Conservation (phyloP, 805 yeast species). For the Lipomyces chichibuensis region DNA sequence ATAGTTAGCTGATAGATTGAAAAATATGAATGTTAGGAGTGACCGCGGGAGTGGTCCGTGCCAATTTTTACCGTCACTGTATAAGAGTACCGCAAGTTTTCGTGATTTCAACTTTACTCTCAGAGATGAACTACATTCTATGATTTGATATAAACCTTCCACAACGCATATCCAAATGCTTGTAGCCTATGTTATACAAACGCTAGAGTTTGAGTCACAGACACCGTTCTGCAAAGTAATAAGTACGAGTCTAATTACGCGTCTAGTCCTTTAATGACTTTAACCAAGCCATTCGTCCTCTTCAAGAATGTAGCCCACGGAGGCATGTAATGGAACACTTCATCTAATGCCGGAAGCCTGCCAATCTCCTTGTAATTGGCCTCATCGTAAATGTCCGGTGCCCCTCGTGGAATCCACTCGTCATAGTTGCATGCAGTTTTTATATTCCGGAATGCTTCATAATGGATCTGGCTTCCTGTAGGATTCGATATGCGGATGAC, state of each 20-base stretch:
- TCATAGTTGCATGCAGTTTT: conserved; percentile 72
- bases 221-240: not conserved
- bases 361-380: conserved; percentile 43
- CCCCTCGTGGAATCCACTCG: conserved; percentile 54
- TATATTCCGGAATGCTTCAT: conserved; percentile 8
- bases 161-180: no score
- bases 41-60: no score
- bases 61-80: no score
- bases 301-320: conserved; percentile 68
- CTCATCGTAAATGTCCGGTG: not conserved
- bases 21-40: no score
- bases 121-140: no score
- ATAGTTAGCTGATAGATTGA: no score
- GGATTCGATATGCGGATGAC: conserved; percentile 9
- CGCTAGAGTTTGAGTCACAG: not conserved
- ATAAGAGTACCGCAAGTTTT: no score
- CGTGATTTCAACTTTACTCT: no score
- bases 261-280: conserved; percentile 54
- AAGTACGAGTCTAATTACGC: not conserved
- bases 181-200: not conserved
- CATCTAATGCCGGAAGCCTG: conserved; percentile 70
- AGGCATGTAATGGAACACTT: conserved; percentile 69
- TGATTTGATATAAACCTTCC: no score
- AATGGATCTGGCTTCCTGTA: not conserved
- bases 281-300: conserved; percentile 63